Base-by-base conservation (phyloP, 148 eudicot genomes). In the Polygonum maritimum region DNA sequence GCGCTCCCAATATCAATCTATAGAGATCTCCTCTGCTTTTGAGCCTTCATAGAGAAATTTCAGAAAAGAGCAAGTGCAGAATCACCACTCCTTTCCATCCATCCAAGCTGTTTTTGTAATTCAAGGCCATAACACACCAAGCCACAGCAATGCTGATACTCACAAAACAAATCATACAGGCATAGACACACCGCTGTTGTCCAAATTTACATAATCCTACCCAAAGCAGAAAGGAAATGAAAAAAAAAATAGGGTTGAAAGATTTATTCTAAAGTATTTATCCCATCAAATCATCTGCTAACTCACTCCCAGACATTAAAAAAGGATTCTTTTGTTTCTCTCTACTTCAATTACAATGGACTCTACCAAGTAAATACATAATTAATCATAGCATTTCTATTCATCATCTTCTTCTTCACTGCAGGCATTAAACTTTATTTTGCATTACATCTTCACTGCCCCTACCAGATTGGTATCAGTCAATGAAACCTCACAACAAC, bases 401-500 rank as follows among this genome's bases (percentile, higher is more conserved):
- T 35, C 45, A 5, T 67, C 71, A 2, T 67, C 71, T 67, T 36
- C 71, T 63, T 63, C 69, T 67, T 67, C 44, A 8, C 40, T 36
- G 44, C 19, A 65, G 19, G 36, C 16, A 4, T 65, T 13, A 26
- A 65, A 67, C 19, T 16, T 38, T 54, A 36, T 36, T 67, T 67
- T 21, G 67, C 35, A n/a, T n/a, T 54, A n/a, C 58, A 54, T 22
- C 67, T 71, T 6, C 74, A n/a, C n/a, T 19, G 14, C 38, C 5
- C 74, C 44, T 55, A 70, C 57, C 74, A 79, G 71, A 36, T 15
- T 4, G 21, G 21, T 67, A 67, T 16, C 71, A 38, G 45, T 79
- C 83, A 81, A 72, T 84, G 81, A 49, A 91, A 87, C 71, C 90
- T 84, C 48, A 91, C 92, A 26, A 91, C 92, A 4, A 89, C 65